Base-by-base conservation (phyloP, 139 green algal genomes). In the Mesotaenium endlicherianum region DNA sequence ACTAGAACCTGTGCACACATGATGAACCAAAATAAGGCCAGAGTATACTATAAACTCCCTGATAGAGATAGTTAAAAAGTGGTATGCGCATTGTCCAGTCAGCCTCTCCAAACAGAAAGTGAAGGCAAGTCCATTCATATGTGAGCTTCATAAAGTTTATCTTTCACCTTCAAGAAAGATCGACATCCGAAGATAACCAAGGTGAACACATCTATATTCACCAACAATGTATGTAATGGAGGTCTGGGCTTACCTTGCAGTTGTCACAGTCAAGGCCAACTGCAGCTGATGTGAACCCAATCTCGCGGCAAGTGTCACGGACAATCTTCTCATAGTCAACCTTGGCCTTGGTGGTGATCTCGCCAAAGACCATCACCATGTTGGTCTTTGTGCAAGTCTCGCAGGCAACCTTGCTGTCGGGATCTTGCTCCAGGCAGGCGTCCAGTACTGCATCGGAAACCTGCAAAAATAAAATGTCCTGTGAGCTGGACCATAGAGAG, bases 281-380 rank as follows among this genome's bases (percentile, higher is more conserved):
- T 67, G 97, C 97, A 43, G 94, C 92, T 5, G 91, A 95, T 67
- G 84, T 97, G 91, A 99, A 99, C 40, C 97, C 97, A 77, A 99
- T 97, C 41, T 97, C 93, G 53, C 89, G 81, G 79, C 83, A 89
- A 55, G 92, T 94, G 53, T 95, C 85, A 50, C 93, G 88, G 40
- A 95, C 93, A 49, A 97, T 89, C 34, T 93, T 92, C 93, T 99
- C 97, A 88, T 99, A 99, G 91, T 99, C 96, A 30, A 98, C 95
- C 92, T 98, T 98, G 75, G 97, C 97, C 84, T 94, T 95, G 84
- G 96, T 99, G 72, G 97, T 99, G 92, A 99, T 99, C 91, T 99
- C 97, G 71, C 97, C 97, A 81, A 99, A 99, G 17, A 99, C 93
- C 96, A 99, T 98, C 87, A 99, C 95, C 95, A 99, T 98, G 90